Percentiles rank a stretch among this genome's conserved stretches.
These are phyloP conservation scores for Pythium dissotocum DNA, from an alignment of 352 stramenopile genomes.

Conservation along the genomic window DNA sequence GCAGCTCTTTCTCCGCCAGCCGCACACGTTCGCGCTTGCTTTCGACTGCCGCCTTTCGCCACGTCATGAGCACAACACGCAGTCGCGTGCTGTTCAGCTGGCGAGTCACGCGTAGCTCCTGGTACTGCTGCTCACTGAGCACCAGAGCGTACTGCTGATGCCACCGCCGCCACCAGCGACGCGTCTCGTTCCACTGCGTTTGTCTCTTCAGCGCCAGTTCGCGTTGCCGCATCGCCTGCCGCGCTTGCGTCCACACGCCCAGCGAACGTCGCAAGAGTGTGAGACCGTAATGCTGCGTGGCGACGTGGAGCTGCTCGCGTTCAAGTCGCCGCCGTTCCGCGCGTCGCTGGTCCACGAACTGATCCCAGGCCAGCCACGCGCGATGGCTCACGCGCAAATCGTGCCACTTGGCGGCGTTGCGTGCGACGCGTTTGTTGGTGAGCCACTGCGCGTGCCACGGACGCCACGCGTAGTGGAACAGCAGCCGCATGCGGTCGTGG, in stretches of 20 bases:
- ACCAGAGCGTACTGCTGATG: constrained; percentile 7
- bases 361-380: constrained; percentile 43
- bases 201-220: constrained; percentile 36
- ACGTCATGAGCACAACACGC: constrained; percentile 31
- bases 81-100: constrained; percentile 24
- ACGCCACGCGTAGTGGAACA: constrained; percentile 51
- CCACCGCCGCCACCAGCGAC: constrained; percentile 22
- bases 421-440: constrained; percentile 31
- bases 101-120: constrained; percentile 2
- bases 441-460: constrained; percentile 42
- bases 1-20: constrained; percentile 48
- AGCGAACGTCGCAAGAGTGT: constrained; percentile 13
- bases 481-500: constrained; percentile 41
- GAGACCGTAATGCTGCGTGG: constrained; percentile 28
- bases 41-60: constrained; percentile 32
- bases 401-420: constrained; percentile 45
- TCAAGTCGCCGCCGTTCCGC: constrained; percentile 29
- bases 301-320: constrained; percentile 22
- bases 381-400: constrained; percentile 39
- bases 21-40: constrained; percentile 31
- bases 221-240: constrained; percentile 16
- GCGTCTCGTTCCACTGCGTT: constrained; percentile 34
- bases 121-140: constrained; percentile 1
- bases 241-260: constrained; percentile 19
- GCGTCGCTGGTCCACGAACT: constrained; percentile 31